These are phyloP conservation scores for Penicillium lividum DNA, from an alignment of 495 filamentous ascomycete genomes.

Conservation along the genomic window DNA sequence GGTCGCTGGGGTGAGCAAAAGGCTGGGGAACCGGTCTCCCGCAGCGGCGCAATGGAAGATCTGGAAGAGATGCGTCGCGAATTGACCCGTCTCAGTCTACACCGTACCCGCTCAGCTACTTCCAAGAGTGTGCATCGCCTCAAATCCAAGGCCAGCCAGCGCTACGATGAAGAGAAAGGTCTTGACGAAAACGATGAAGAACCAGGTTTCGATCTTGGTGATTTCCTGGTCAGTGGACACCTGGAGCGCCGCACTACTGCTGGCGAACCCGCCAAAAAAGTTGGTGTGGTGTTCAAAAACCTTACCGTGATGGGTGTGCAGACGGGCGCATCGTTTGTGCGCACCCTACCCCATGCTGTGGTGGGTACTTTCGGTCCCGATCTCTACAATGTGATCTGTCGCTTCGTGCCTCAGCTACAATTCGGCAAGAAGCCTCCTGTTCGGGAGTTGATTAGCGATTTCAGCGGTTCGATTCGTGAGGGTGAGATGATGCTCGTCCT, in stretches of 20 bases:
- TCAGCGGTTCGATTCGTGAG: constrained; percentile 74
- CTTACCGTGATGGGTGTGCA: constrained; percentile 74
- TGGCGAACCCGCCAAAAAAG: constrained; percentile 73
- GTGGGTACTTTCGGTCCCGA: constrained; percentile 85
- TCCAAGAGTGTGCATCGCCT: constrained; percentile 25
- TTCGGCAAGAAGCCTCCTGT: constrained; percentile 52
- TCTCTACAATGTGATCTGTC: constrained; percentile 66
- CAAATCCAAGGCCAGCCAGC: constrained; percentile 32
- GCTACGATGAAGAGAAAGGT: constrained; percentile 39
- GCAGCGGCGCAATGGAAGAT: constrained; percentile 66
- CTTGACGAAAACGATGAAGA: constrained; percentile 27
- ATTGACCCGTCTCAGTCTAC: constrained; percentile 59
- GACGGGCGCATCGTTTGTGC: constrained; percentile 66
- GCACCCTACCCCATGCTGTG: constrained; percentile 74
- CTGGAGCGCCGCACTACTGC: constrained; percentile 72
- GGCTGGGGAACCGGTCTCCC: constrained; percentile 61
- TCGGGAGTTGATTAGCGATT: constrained; percentile 69
- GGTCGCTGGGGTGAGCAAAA: constrained; percentile 80
- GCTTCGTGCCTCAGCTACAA: constrained; percentile 64
- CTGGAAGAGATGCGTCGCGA: constrained; percentile 67
- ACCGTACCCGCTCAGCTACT: constrained; percentile 43
- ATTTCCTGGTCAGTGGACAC: constrained; percentile 77
- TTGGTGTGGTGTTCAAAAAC: constrained; percentile 82
- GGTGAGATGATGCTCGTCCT: constrained; percentile 86
- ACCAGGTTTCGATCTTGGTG: constrained; percentile 66